Base-by-base conservation (phyloP, 169 alveolate species). In the Eimeria praecox region DNA sequence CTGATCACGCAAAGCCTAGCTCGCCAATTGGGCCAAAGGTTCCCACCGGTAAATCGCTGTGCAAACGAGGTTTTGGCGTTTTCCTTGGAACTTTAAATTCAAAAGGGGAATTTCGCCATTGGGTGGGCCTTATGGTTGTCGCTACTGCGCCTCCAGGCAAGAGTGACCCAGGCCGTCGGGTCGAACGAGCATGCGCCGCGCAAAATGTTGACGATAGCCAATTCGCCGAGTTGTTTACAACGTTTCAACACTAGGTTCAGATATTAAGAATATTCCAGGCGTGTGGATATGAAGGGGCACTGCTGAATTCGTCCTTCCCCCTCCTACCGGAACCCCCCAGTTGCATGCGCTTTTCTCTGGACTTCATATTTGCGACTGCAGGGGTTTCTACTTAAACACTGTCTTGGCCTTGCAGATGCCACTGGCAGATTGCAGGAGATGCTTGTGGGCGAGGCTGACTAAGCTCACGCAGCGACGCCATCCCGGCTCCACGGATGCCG, bases 91-190 rank as follows among this genome's bases (percentile, higher is more conserved):
- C 0, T 33, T 9, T 33, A 33, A 33, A 9, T 33, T 33, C 46
- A 69, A 69, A 69, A 69, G 78, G 0, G 14, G 33, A 69, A 69
- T 6, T 10, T 24, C 24, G 78, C 78, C 46, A 0, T 22, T 10
- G 46, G 4, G 12, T 33, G 33, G 78, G 2, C 78, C 8, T 69
- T 33, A 20, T 1, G 46, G 78, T 10, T 24, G n/a, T 69, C 78
- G 1, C 33, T 69, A 33, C 22, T 2, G 8, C 44, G 46, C 78
- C 46, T 14, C 33, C 78, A n/a, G 27, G 5, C 40, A 69, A 69
- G 33, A 69, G 78, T 69, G 78, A 69, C 78, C 78, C 78, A 33
- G 78, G 46, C 8, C 78, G 78, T 33, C 20, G 46, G 46, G 78
- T 24, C 46, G 46, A 33, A 46, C 75, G 75, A 69, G 78, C 78